Base-by-base conservation (phyloP, 371 early-diverging fungal species). In the Rhizopus arrhizus region DNA sequence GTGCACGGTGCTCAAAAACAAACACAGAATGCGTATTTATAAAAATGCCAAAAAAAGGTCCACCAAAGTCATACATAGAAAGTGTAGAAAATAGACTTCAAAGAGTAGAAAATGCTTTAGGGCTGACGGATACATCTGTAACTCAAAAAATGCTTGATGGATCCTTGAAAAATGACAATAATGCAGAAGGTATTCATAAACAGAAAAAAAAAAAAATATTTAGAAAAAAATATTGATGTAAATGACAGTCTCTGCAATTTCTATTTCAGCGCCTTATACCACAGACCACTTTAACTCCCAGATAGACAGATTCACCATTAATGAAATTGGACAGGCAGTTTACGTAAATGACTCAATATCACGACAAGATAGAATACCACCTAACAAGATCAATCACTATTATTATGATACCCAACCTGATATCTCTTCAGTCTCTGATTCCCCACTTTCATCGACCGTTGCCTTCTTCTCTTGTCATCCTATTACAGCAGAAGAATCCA, bases 41-140 rank as follows among this genome's bases (percentile, higher is more conserved):
- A 1, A 73, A 77, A 56, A 61, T 72, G 28, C 74, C 77, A 5
- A 77, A 75, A 50, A 64, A 76, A 45, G 76, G 77, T 16, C 78
- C 73, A 28, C 81, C 81, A 13, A 77, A 76, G 28, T 78, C 78
- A 49, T 81, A 81, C 35, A 76, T 78, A 43, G 81, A 81, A 43
- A 58, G 68, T n/a, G 48, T 81, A 16, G 81, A 81, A 43, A 72
- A 70, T 29, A 65, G 77, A 43, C 65, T 81, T 13, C 70, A 69
- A 38, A 66, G 72, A 32, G 72, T 81, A 10, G 81, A 81, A 56
- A 71, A 68, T n/a, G 78, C 78, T 10, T 59, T 81, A 4, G 66
- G 67, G 31, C 65, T 64, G 15, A 65, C 77, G 47, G 65, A 68
- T 28, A 66, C 64, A 13, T 72, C 75, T 9, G 62, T 63, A 7